Evolutionary conservation across 2,329 filamentous ascomycete genomes (phyloP), one percentile per base, ranked within the genome.

Genomic region (Laburnicola sp.): DNA sequence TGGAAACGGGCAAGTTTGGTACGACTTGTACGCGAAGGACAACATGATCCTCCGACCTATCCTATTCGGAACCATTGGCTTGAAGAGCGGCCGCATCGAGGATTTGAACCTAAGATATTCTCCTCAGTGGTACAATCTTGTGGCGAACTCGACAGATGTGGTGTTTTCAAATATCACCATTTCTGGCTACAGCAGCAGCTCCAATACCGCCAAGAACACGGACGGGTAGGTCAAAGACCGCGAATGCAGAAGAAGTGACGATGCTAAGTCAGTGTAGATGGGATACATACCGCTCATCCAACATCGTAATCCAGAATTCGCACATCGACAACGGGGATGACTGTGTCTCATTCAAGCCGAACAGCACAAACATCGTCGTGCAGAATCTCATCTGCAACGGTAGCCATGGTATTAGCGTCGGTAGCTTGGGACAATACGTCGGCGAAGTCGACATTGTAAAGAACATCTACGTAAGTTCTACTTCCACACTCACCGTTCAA

Each of bases 311-410:
- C 31, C 85, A 88, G 62, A 82, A 88, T 65, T 87, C 82, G 0
- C 70, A 80, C 25, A 80, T 85, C 56, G 77, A 82, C 66, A 87
- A 87, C 59, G 83, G 82, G 31, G 86, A 88, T 64, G 84, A 90
- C 65, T 89, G 87, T 53, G 84, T 89, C 9, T 85, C 85, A 0
- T 89, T 89, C 78, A 89, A 89, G 71, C 86, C 86, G 16, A 89
- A 89, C 68, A 85, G 80, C 60, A 88, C 85, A 37, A 80, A 87
- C 56, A 82, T 89, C 6, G 69, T 89, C 3, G 80, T 89, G 4
- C 85, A 89, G 65, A 84, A 85, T 54, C 73, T 89, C 3, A 73
- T 76, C 52, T 89, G 86, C 72, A 86, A 86, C 61, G 85, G 86
- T 30, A 87, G 84, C 2, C 86, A 89, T 62, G 87, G 87, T 34